Percentiles rank a stretch among this genome's conserved stretches.
Evolutionary conservation across 2,329 filamentous ascomycete genomes (phyloP).

Genomic region (Coniochaeta prunicola): DNA sequence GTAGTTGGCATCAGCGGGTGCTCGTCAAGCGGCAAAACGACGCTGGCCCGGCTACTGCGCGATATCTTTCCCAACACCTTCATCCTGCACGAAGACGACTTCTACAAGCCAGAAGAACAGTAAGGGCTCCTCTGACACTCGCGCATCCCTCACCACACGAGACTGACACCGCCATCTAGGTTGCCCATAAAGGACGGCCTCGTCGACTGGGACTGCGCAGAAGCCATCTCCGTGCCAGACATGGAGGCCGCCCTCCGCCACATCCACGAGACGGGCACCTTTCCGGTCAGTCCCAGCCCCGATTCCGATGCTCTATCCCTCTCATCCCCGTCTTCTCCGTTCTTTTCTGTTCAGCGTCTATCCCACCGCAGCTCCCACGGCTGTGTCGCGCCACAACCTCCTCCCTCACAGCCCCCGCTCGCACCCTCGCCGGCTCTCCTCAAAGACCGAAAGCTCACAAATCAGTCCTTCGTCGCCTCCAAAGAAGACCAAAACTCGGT

Average conservation of each 20-base stretch:
- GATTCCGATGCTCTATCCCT: neutral
- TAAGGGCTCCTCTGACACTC: slow-evolving; percentile 29
- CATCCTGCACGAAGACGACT: slow-evolving; percentile 93
- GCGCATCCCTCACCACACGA: slow-evolving; percentile 1
- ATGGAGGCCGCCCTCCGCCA: slow-evolving; percentile 62
- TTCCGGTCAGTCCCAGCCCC: slow-evolving; percentile 42
- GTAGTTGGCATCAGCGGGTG: slow-evolving; percentile 81
- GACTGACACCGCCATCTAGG: slow-evolving; percentile 23
- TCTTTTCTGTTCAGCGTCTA: slow-evolving; percentile 3
- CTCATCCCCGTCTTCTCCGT: neutral
- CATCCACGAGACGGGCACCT: slow-evolving; percentile 60
- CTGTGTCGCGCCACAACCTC: slow-evolving; percentile 5
- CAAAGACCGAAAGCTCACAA: slow-evolving; percentile 3
- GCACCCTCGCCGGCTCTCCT: too few species aligned
- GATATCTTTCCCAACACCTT: slow-evolving; percentile 72
- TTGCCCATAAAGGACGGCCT: slow-evolving; percentile 53
- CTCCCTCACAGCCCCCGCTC: too few species aligned
- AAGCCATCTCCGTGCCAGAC: slow-evolving; percentile 63
- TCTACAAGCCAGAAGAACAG: slow-evolving; percentile 76
- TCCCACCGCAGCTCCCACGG: slow-evolving; percentile 21
- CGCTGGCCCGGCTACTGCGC: slow-evolving; percentile 75
- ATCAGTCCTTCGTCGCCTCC: slow-evolving; percentile 41
- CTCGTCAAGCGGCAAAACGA: slow-evolving; percentile 93
- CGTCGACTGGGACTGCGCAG: slow-evolving; percentile 87
- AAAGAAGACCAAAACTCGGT: slow-evolving; percentile 58